Percentiles rank a stretch among this genome's conserved stretches.
These are phyloP conservation scores for Terfezia boudieri DNA, from an alignment of 495 filamentous ascomycete species.

Conservation along the genomic window DNA sequence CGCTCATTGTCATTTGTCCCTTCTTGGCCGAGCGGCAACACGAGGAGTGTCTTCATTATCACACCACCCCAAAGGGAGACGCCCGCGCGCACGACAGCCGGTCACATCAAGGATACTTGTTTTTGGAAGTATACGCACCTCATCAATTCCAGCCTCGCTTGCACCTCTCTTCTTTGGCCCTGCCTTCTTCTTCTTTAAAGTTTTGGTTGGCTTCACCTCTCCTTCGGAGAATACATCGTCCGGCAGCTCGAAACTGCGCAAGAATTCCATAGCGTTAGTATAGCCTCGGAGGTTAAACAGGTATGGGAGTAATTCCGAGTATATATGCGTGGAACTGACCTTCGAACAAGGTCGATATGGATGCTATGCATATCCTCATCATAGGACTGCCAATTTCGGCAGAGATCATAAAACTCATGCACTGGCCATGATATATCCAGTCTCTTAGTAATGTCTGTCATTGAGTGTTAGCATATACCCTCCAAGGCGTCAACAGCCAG, in stretches of 20 bases:
- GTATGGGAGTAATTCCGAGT: conserved; percentile 20
- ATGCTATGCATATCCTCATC: conserved; percentile 17
- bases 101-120: no score
- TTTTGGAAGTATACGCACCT: neutral
- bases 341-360: conserved; percentile 19
- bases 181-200: conserved; percentile 33
- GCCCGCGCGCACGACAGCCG: no score
- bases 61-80: no score
- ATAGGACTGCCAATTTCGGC: conserved; percentile 18
- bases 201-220: conserved; percentile 44
- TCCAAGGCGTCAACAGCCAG: conserved; percentile 18
- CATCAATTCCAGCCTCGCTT: neutral
- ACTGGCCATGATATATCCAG: conserved; percentile 26
- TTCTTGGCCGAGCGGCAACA: no score
- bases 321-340: conserved; percentile 6
- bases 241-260: conserved; percentile 54
- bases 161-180: neutral
- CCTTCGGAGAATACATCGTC: conserved; percentile 70
- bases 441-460: conserved; percentile 29
- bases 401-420: conserved; percentile 21
- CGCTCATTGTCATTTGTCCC: no score
- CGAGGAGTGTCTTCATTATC: no score
- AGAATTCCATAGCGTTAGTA: neutral
- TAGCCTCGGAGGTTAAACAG: conserved; percentile 39
- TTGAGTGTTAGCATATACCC: conserved; percentile 10